A percentile compares a stretch with the other conserved stretches of the same genome.
These are phyloP conservation scores for Chalciporus pseudorubinellus DNA, from an alignment of 768 basidiomycete species.

Conservation along the genomic window DNA sequence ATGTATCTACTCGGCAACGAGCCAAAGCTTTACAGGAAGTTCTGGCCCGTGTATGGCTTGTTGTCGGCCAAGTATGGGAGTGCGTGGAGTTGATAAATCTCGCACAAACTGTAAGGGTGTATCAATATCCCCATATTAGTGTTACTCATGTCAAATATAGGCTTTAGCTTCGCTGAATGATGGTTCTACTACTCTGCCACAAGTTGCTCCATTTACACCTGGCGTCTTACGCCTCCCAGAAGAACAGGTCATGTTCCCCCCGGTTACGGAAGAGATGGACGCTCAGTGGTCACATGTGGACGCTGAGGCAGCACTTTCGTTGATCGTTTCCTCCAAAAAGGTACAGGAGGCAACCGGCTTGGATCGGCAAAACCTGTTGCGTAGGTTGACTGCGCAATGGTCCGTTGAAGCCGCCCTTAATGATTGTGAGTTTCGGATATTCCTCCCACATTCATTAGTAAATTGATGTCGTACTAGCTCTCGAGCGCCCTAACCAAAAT, in stretches of 20 bases:
- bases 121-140: not conserved
- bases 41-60: slow-evolving; percentile 61
- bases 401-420: slow-evolving; percentile 69
- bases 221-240: slow-evolving; percentile 46
- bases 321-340: slow-evolving; percentile 49
- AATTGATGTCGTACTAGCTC: slow-evolving; percentile 38
- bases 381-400: slow-evolving; percentile 62
- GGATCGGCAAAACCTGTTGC: slow-evolving; percentile 53
- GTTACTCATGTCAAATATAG: slow-evolving; percentile 31
- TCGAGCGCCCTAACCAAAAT: slow-evolving; percentile 51
- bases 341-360: slow-evolving; percentile 66
- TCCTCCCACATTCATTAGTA: slow-evolving; percentile 11
- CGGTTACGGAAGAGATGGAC: slow-evolving; percentile 21
- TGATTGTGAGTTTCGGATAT: slow-evolving; percentile 56
- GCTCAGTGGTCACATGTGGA: slow-evolving; percentile 43
- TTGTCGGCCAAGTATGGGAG: slow-evolving; percentile 71
- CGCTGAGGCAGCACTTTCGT: slow-evolving; percentile 49
- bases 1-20: slow-evolving; percentile 42
- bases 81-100: slow-evolving; percentile 49
- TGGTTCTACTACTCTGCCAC: slow-evolving; percentile 37
- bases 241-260: slow-evolving; percentile 42
- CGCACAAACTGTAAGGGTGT: slow-evolving; percentile 51
- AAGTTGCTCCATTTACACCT: slow-evolving; percentile 33
- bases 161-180: slow-evolving; percentile 41
- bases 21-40: slow-evolving; percentile 59